These are phyloP conservation scores for Penicillium sp. DNA, from an alignment of 2,329 filamentous ascomycete genomes.

Conservation along the genomic window DNA sequence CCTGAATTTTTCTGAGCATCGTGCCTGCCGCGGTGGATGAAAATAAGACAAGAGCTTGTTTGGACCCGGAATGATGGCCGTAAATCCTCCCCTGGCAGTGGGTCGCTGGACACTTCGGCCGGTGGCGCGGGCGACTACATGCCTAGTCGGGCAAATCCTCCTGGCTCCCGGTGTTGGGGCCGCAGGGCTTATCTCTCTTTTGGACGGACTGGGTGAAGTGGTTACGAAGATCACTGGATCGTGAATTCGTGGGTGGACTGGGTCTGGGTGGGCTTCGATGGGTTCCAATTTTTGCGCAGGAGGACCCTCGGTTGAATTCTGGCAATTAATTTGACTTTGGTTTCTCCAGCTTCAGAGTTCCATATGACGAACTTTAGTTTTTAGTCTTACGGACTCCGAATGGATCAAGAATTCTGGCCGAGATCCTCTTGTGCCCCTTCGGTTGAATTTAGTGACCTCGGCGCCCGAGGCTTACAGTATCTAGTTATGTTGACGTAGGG, in stretches of 20 bases:
- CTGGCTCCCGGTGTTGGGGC: conserved; percentile 20
- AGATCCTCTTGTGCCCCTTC: conserved; percentile 5
- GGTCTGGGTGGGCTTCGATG: conserved; percentile 13
- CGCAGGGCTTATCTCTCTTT: conserved; percentile 28
- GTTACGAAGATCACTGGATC: conserved; percentile 23
- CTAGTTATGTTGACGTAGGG: conserved; percentile 13
- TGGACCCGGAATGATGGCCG: conserved; percentile 13
- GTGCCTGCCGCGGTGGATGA: neutral
- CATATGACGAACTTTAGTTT: neutral
- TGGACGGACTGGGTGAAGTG: conserved; percentile 3
- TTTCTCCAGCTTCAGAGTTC: neutral
- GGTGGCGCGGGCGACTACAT: conserved; percentile 25
- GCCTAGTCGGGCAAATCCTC: conserved; percentile 27
- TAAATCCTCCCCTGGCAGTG: conserved; percentile 16
- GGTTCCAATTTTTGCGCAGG: conserved; percentile 16
- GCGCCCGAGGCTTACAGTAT: neutral
- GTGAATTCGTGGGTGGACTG: conserved; percentile 15
- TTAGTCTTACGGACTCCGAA: neutral
- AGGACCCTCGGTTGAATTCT: conserved; percentile 15
- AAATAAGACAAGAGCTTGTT: conserved; percentile 14
- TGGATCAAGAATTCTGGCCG: conserved; percentile 16
- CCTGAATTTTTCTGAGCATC: neutral
- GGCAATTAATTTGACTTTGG: conserved; percentile 2
- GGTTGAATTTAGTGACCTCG: conserved; percentile 1
- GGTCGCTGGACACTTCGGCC: conserved; percentile 21